Conservation (phyloP, 768 basidiomycete genomes). For the Termitomyces sp. region DNA sequence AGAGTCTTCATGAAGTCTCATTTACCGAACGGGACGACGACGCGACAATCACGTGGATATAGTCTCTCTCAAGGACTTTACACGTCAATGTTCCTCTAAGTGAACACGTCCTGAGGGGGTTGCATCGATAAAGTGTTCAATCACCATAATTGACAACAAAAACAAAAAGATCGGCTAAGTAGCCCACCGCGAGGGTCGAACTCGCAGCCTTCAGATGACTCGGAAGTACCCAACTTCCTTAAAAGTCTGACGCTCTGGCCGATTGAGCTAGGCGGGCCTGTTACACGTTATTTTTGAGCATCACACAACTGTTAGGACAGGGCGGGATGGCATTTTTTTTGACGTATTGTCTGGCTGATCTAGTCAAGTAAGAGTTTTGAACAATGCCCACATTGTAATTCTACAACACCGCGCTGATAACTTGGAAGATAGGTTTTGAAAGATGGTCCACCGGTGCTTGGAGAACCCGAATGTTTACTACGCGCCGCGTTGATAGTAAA, state of each 20-base stretch:
- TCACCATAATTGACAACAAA: too few relatives aligned
- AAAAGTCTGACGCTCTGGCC: slow-evolving; percentile 59
- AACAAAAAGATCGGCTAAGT: slow-evolving; percentile 9
- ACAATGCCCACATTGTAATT: not conserved
- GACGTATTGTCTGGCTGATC: not conserved
- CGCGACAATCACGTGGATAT: too few relatives aligned
- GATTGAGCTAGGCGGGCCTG: slow-evolving; percentile 60
- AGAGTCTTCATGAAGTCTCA: too few relatives aligned
- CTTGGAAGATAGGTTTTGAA: not conserved
- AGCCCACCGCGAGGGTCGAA: slow-evolving; percentile 85
- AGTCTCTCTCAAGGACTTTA: too few relatives aligned
- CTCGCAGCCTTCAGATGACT: slow-evolving; percentile 75
- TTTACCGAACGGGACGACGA: too few relatives aligned
- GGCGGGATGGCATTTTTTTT: too few relatives aligned
- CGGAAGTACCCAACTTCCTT: not conserved
- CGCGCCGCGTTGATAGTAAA: not conserved
- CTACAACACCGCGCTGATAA: not conserved
- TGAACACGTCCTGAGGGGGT: too few relatives aligned
- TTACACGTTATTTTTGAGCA: too few relatives aligned
- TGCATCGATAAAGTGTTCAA: too few relatives aligned
- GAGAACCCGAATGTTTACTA: too few relatives aligned
- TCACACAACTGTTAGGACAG: too few relatives aligned
- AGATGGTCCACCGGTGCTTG: not conserved
- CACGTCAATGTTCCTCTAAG: too few relatives aligned
- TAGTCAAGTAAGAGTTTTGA: not conserved